Evolutionary conservation across 2,329 filamentous ascomycete species (phyloP).

Genomic region (Ceratocystis variospora): DNA sequence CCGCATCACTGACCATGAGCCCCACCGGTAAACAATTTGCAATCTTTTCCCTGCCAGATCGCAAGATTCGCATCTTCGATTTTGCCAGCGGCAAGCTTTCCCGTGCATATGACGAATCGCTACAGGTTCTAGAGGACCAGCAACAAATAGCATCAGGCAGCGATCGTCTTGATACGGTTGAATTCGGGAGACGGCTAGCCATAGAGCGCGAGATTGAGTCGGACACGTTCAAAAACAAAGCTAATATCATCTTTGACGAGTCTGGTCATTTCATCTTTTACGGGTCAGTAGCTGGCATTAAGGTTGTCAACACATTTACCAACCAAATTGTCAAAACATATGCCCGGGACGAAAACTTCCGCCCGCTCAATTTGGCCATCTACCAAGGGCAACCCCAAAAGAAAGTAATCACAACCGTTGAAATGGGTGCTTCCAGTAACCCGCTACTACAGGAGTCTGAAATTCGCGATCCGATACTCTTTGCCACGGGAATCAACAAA

Average conservation of each 20-base stretch:
- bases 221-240: constrained; percentile 49
- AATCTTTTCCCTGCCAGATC: constrained; percentile 80
- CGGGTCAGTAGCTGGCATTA: constrained; percentile 80
- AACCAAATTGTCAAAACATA: constrained; percentile 86
- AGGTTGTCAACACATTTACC: constrained; percentile 90
- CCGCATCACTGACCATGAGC: constrained; percentile 70
- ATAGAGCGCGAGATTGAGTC: constrained; percentile 77
- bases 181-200: constrained; percentile 79
- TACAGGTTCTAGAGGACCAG: constrained; percentile 82
- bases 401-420: constrained; percentile 83
- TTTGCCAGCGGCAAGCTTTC: constrained; percentile 79
- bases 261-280: constrained; percentile 92
- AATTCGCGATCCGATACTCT: constrained; percentile 74
- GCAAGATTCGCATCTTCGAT: constrained; percentile 86
- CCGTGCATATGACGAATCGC: constrained; percentile 87
- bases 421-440: constrained; percentile 92
- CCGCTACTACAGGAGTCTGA: constrained; percentile 88
- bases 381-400: constrained; percentile 95
- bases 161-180: constrained; percentile 72
- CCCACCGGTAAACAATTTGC: constrained; percentile 77
- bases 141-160: constrained; percentile 80
- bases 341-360: constrained; percentile 76
- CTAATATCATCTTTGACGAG: constrained; percentile 90
- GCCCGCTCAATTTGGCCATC: constrained; percentile 66
- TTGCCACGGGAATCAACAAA: constrained; percentile 72